Evolutionary conservation across 208 protist genomes (phyloP).

Genomic region (Leishmania mexicana): DNA sequence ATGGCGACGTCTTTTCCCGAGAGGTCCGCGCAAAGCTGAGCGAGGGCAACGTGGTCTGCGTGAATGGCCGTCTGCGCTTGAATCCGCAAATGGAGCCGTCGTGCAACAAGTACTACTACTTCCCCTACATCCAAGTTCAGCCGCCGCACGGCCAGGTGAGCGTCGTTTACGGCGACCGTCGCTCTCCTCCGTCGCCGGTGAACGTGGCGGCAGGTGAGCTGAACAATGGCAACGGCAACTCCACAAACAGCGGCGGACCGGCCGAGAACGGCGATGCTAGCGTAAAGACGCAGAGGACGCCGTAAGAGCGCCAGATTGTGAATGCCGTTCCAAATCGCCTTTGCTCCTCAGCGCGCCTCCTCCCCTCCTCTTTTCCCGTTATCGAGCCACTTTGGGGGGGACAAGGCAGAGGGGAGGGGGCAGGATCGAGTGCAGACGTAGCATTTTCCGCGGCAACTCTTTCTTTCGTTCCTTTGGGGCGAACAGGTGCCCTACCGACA

Average conservation of each 20-base stretch:
- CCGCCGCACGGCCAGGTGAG: constrained; percentile 88
- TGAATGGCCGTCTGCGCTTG: constrained; percentile 84
- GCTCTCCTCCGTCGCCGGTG: constrained; percentile 43
- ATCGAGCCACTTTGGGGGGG: not conserved
- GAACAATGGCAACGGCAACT: constrained; percentile 14
- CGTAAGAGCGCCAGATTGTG: not conserved
- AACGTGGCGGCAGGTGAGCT: constrained; percentile 39
- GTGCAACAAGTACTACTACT: constrained; percentile 92
- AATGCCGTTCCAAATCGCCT: too few relatives aligned
- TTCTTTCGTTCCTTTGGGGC: too few relatives aligned
- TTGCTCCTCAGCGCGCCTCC: not conserved
- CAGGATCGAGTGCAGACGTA: not conserved
- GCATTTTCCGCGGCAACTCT: not conserved
- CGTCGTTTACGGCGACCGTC: constrained; percentile 79
- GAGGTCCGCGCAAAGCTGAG: constrained; percentile 73
- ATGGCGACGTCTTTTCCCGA: constrained; percentile 86
- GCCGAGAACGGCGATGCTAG: not conserved
- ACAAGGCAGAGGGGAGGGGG: not conserved
- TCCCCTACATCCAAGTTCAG: constrained; percentile 90
- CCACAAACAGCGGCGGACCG: not conserved
- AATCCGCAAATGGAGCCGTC: constrained; percentile 90
- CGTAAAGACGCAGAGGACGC: not conserved
- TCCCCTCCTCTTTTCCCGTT: not conserved
- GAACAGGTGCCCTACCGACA: not conserved
- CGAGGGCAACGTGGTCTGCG: constrained; percentile 89